Base-by-base conservation (phyloP, 495 filamentous ascomycete species). In the Aspergillus bridgeri region DNA sequence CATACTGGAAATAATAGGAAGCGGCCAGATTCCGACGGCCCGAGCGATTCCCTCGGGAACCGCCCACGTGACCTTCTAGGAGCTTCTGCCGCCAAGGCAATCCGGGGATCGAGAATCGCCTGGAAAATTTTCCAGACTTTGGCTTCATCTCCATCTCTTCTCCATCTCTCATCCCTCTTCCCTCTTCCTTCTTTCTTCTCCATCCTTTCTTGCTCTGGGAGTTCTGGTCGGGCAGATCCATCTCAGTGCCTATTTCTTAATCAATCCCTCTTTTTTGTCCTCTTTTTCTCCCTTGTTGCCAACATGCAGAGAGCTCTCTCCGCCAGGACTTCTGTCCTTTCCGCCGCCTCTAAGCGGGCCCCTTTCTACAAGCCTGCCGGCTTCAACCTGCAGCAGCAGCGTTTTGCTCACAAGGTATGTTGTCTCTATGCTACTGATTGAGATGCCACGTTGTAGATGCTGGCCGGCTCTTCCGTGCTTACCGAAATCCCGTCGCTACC, bases 391-490 rank as follows among this genome's bases (percentile, higher is more conserved):
- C 91, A 93, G 73, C 92, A 96, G 77, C 84, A 92, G 74, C 82
- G 92, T 64, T 96, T 92, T 71, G 89, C 91, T 55, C 92, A 96
- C 83, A 96, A 96, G 90, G 91, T 93, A 78, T 60, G 84, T 67
- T 27, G 15, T 6, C 55, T 33, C 17, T 20, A 33, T 43, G 42
- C 55, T 19, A 23, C 19, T 6, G 29, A 51, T 52, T 46, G 29
- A 9, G 17, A 29, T 57, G 3, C 29, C 56, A 49, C 67, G 48
- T 5, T 18, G n/a, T 15, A 38, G 33, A 38, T 38, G 33, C 48
- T 15, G 22, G 17, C n/a, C 54, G 22, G 42, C 7, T 29, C 18
- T 63, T 59, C 69, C 60, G 66, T 62, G 51, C 17, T 58, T 65
- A 59, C 59, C 65, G 58, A 60, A 43, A 43, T 48, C 48, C 43